Conservation (phyloP, 2,329 filamentous ascomycete species). For the Botrytis elliptica region DNA sequence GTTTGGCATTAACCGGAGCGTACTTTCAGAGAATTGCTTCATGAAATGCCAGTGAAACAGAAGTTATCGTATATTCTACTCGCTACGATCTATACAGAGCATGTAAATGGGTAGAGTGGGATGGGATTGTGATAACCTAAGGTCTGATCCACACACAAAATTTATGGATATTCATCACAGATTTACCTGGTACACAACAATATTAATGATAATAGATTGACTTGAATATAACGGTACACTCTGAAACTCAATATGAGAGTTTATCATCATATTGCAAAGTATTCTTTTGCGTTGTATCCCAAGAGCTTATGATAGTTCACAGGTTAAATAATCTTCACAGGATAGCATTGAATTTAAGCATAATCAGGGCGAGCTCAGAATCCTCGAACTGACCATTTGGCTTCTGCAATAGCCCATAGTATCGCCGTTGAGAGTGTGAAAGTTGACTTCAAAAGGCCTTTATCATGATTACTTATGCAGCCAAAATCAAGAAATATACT, state of each 20-base stretch:
- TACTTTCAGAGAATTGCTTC: background rate
- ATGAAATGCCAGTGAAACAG: background rate
- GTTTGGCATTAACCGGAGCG: background rate
- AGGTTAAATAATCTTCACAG: background rate
- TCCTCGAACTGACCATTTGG: background rate
- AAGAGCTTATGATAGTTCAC: background rate
- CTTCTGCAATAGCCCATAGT: background rate
- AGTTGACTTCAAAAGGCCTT: background rate
- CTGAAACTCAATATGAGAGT: background rate
- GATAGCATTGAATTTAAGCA: background rate
- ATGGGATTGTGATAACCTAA: background rate
- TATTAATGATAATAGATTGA: too few species aligned
- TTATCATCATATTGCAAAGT: background rate
- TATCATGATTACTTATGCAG: background rate
- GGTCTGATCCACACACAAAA: background rate
- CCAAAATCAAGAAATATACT: background rate
- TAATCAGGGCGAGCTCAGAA: background rate
- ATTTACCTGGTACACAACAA: too few species aligned
- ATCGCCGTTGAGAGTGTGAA: background rate
- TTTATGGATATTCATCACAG: too few species aligned
- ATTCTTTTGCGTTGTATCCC: background rate
- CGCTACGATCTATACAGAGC: background rate
- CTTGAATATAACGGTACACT: background rate
- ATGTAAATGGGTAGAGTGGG: background rate
- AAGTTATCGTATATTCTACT: background rate